A percentile compares a stretch with the other conserved stretches of the same genome.
Evolutionary conservation across 73 alveolate species (phyloP).

Genomic region (Tetrahymena thermophila): DNA sequence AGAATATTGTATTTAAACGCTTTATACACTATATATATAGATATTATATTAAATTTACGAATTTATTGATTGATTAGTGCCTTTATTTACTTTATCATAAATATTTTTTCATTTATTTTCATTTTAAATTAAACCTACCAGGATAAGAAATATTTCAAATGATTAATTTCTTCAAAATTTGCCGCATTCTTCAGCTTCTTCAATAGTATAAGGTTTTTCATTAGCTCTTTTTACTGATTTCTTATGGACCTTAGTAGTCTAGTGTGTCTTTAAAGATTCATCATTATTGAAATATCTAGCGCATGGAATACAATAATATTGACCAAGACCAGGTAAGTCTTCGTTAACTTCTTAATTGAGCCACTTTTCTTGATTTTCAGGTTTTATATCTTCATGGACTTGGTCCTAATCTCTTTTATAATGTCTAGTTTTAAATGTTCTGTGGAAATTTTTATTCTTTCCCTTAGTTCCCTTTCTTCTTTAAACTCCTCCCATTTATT

Average conservation of each 20-base stretch:
- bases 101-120: no score
- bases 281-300: slow-evolving; percentile 57
- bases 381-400: slow-evolving; percentile 58
- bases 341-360: slow-evolving; percentile 51
- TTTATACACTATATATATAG: no score
- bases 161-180: slow-evolving; percentile 11
- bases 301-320: slow-evolving; percentile 62
- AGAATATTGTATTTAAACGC: no score
- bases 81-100: no score
- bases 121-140: no score
- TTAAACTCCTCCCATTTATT: slow-evolving; percentile 59
- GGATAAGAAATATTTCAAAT: no score
- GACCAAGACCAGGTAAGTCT: slow-evolving; percentile 68
- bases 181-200: slow-evolving; percentile 59
- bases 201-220: slow-evolving; percentile 57
- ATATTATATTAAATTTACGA: no score
- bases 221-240: slow-evolving; percentile 53
- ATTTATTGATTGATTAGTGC: no score
- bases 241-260: slow-evolving; percentile 55
- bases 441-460: slow-evolving; percentile 50
- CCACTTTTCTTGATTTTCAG: slow-evolving; percentile 52
- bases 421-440: slow-evolving; percentile 53
- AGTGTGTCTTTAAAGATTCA: slow-evolving; percentile 44
- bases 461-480: slow-evolving; percentile 65
- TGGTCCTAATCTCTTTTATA: slow-evolving; percentile 57